Percentiles rank a stretch among this genome's conserved stretches.
phyloP scores from a whole-genome alignment of 805 yeast genomes.

The Pichia cephalocereana region DNA sequence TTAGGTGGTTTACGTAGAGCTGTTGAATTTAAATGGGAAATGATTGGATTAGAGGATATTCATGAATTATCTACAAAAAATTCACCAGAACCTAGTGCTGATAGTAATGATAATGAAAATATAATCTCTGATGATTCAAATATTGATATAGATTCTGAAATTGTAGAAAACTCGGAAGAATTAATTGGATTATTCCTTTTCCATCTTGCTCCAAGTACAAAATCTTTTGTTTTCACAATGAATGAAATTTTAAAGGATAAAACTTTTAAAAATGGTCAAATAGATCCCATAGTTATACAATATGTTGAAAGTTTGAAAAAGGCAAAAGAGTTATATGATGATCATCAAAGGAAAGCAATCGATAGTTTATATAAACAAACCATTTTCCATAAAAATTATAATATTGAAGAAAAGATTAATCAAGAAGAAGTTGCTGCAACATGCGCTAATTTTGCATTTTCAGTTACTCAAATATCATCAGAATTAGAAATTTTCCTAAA shows the following conservation, averaged over 20 bases:
- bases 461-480: conserved; percentile 51
- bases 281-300: conserved; percentile 32
- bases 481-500: conserved; percentile 45
- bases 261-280: conserved; percentile 39
- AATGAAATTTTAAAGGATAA: conserved; percentile 50
- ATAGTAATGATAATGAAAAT: too few species aligned
- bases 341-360: conserved; percentile 50
- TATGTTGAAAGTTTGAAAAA: conserved; percentile 37
- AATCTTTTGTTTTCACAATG: conserved; percentile 55
- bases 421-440: conserved; percentile 80
- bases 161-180: conserved; percentile 29
- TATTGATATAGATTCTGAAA: conserved; percentile 18
- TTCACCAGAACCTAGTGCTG: neutral
- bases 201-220: conserved; percentile 64
- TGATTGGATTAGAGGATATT: conserved; percentile 23
- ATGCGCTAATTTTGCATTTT: conserved; percentile 69
- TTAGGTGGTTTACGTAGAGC: conserved; percentile 62
- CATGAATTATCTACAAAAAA: neutral
- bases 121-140: conserved; percentile 5
- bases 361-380: conserved; percentile 48
- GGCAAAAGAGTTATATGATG: conserved; percentile 48
- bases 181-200: conserved; percentile 59
- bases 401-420: conserved; percentile 38
- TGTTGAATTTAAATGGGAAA: conserved; percentile 55
- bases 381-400: conserved; percentile 33